Conservation (phyloP, 2,329 filamentous ascomycete species). For the Chaetomium olivaceum region DNA sequence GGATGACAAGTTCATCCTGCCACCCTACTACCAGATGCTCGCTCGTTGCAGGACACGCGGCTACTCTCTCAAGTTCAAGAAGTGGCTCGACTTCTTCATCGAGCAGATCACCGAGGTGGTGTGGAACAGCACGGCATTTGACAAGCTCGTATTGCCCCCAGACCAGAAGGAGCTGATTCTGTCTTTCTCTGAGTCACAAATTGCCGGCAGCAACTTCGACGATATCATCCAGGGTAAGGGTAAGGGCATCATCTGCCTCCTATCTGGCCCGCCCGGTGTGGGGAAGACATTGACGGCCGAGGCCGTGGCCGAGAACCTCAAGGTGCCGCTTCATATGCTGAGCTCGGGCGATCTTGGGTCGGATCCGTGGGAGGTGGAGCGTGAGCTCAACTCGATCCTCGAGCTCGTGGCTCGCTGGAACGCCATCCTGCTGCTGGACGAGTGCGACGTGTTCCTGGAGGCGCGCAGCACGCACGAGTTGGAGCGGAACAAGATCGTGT, state of each 20-base stretch:
- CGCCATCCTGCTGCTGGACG: slow-evolving; percentile 70
- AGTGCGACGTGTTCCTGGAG: slow-evolving; percentile 51
- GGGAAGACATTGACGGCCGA: slow-evolving; percentile 54
- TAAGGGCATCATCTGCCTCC: slow-evolving; percentile 51
- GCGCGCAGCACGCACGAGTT: slow-evolving; percentile 45
- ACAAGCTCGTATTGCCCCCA: slow-evolving; percentile 49
- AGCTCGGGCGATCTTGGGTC: slow-evolving; percentile 71
- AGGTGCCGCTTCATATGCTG: slow-evolving; percentile 52
- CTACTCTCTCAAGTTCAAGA: slow-evolving; percentile 51
- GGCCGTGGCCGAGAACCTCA: slow-evolving; percentile 51
- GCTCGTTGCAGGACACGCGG: slow-evolving; percentile 43
- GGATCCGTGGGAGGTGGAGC: slow-evolving; percentile 63
- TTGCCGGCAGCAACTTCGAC: slow-evolving; percentile 48
- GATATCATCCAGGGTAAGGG: slow-evolving; percentile 56
- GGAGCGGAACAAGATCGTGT: slow-evolving; percentile 45
- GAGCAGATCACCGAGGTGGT: slow-evolving; percentile 47
- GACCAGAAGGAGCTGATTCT: slow-evolving; percentile 55
- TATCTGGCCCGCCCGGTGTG: slow-evolving; percentile 51
- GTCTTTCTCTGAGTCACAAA: slow-evolving; percentile 52
- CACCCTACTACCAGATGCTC: slow-evolving; percentile 40
- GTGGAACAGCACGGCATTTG: slow-evolving; percentile 53
- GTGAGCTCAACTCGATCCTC: slow-evolving; percentile 65
- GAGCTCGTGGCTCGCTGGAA: slow-evolving; percentile 74
- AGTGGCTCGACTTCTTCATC: slow-evolving; percentile 53
- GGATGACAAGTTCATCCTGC: slow-evolving; percentile 31